A percentile compares a stretch with the other conserved stretches of the same genome.
Evolutionary conservation across 1,139 yeast genomes (phyloP).

Genomic region (Geotrichum aggregatum): DNA sequence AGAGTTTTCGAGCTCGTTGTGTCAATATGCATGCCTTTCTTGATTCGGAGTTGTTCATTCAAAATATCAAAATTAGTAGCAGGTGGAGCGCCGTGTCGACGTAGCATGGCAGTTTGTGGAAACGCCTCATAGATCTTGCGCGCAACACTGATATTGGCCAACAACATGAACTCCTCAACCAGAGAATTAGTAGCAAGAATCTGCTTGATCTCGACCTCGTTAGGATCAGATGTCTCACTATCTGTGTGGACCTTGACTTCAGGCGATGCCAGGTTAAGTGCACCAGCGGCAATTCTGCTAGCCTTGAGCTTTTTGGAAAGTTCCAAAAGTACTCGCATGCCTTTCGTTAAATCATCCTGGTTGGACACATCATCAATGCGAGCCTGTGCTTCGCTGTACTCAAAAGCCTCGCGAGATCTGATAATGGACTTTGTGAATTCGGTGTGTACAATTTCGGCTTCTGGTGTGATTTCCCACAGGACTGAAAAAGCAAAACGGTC

Average conservation of each 20-base stretch:
- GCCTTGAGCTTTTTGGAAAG: conserved; percentile 82
- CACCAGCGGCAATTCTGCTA: conserved; percentile 89
- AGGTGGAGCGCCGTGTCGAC: conserved; percentile 93
- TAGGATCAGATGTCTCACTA: conserved; percentile 94
- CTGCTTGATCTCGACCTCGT: conserved; percentile 88
- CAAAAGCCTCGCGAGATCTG: conserved; percentile 88
- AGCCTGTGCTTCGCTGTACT: conserved; percentile 88
- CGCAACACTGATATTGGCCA: conserved; percentile 95
- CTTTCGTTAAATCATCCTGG: conserved; percentile 78
- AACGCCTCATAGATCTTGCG: conserved; percentile 84
- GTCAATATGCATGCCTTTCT: conserved; percentile 68
- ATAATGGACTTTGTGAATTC: conserved; percentile 85
- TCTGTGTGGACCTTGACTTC: conserved; percentile 97
- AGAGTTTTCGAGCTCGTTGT: conserved; percentile 83
- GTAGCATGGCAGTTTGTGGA: conserved; percentile 97
- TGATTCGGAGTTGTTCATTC: conserved; percentile 82
- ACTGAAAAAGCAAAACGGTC: conserved; percentile 96
- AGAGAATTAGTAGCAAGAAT: conserved; percentile 86
- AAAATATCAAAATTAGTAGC: conserved; percentile 83
- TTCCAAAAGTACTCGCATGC: conserved; percentile 76
- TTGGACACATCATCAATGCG: conserved; percentile 79
- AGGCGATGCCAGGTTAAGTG: conserved; percentile 92
- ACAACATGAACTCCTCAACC: conserved; percentile 97
- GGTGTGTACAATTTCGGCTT: conserved; percentile 81
- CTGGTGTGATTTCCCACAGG: conserved; percentile 85